Conservation (phyloP, 306 rosid genomes). For the Quillaja saponaria region DNA sequence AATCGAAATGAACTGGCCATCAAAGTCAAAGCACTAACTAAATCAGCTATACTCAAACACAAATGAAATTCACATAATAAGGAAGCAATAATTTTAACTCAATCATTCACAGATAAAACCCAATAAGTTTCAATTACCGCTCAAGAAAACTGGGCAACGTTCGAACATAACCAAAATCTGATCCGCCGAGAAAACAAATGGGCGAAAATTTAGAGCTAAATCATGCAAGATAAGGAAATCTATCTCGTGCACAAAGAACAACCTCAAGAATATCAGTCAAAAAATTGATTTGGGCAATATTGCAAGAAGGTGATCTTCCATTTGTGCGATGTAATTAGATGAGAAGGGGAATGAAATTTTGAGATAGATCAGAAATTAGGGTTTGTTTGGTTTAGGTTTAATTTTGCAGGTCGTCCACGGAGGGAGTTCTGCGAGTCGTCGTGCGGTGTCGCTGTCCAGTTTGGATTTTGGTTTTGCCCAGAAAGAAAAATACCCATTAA, state of each 20-base stretch:
- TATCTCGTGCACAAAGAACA: neutral
- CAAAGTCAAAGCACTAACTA: conserved; percentile 12
- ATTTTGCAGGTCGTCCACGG: conserved; percentile 45
- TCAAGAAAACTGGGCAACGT: conserved; percentile 17
- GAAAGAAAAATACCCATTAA: conserved; percentile 30
- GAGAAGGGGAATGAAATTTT: conserved; percentile 29
- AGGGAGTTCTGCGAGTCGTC: conserved; percentile 56
- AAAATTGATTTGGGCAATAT: conserved; percentile 12
- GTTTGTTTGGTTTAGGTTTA: conserved; percentile 47
- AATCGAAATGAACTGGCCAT: conserved; percentile 7
- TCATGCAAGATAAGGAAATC: too few species aligned
- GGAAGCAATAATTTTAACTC: conserved; percentile 19
- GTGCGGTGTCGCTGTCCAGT: conserved; percentile 64
- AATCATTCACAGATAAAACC: conserved; percentile 21
- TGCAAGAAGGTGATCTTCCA: conserved; percentile 25
- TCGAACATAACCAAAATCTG: conserved; percentile 39
- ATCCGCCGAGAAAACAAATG: conserved; percentile 37
- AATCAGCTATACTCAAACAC: conserved; percentile 12
- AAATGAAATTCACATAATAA: conserved; percentile 18
- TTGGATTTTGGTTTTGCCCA: conserved; percentile 17
- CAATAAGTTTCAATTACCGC: conserved; percentile 38
- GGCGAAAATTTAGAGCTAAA: conserved; percentile 15
- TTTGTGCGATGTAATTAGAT: neutral
- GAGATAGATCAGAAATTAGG: conserved; percentile 52
- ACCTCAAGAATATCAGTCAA: conserved; percentile 21